phyloP scores from a whole-genome alignment of 495 filamentous ascomycete genomes.

The Platismatia glauca region DNA sequence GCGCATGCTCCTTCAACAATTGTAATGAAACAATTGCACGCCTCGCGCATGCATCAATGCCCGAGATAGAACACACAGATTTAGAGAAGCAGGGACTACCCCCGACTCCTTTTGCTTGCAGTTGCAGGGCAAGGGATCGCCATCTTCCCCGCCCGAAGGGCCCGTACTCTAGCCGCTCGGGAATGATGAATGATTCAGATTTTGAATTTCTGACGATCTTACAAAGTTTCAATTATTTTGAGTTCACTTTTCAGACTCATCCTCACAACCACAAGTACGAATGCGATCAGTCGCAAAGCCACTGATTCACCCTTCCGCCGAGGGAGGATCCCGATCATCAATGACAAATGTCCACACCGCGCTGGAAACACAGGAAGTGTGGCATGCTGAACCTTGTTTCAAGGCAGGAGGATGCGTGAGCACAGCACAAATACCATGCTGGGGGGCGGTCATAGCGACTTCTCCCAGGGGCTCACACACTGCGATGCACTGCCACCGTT shows the following conservation, averaged over 20 bases:
- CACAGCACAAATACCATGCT: not conserved
- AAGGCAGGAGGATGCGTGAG: not conserved
- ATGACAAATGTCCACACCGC: not conserved
- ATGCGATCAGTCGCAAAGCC: not conserved
- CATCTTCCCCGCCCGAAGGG: conserved; percentile 1
- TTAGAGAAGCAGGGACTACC: conserved; percentile 3
- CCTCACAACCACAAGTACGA: not conserved
- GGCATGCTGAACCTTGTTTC: not conserved
- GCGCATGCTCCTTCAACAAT: not conserved
- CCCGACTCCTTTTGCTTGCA: not conserved
- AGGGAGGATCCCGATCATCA: not conserved
- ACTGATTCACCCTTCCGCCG: not conserved
- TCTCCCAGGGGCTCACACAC: not conserved
- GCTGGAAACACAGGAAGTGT: not conserved
- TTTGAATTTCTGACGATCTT: not conserved
- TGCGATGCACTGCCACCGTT: not conserved
- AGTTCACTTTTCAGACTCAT: not conserved
- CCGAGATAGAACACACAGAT: not conserved
- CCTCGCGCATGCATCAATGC: conserved; percentile 3
- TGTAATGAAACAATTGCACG: not conserved
- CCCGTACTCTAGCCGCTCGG: conserved; percentile 4
- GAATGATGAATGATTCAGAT: too few relatives aligned
- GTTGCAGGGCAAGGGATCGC: not conserved
- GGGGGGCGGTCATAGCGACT: not conserved
- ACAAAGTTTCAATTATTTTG: not conserved